Percentiles rank a stretch among this genome's conserved stretches.
Conservation (phyloP, 345 rosid species). For the Jatropha curcas region DNA sequence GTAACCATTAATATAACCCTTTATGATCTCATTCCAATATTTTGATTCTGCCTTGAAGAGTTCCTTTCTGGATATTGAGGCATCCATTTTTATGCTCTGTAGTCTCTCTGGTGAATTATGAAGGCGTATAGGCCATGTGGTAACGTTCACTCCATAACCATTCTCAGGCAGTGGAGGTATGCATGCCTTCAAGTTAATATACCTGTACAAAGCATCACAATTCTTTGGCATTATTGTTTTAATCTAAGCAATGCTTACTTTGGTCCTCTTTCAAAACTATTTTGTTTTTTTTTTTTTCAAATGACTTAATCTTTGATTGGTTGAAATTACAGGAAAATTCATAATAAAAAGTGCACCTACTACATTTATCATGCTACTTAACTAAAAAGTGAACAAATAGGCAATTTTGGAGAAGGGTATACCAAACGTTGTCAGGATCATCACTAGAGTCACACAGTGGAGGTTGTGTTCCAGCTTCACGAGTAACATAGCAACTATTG, state of each 20-base stretch:
- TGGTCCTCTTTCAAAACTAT: neutral
- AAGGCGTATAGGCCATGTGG: conserved; percentile 64
- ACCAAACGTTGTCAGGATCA: conserved; percentile 67
- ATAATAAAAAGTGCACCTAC: no score
- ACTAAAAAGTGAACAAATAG: neutral
- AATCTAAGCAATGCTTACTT: neutral
- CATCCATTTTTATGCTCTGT: conserved; percentile 61
- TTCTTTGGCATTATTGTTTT: neutral
- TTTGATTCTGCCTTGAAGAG: conserved; percentile 59
- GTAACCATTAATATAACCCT: conserved; percentile 47
- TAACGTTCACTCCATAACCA: conserved; percentile 57
- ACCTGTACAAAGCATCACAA: conserved; percentile 40
- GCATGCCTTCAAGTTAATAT: conserved; percentile 53
- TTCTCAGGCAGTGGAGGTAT: conserved; percentile 48
- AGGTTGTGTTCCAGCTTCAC: conserved; percentile 44
- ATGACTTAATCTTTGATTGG: no score
- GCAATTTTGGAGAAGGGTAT: conserved; percentile 14
- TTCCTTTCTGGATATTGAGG: conserved; percentile 57
- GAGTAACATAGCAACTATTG: conserved; percentile 54
- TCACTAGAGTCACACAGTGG: conserved; percentile 49
- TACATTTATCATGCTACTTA: neutral
- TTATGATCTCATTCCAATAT: conserved; percentile 58
- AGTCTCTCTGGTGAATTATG: conserved; percentile 61
- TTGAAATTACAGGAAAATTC: no score
- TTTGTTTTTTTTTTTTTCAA: no score